Conservation (phyloP, 148 eudicot species). For the Pouteria glomerata region DNA sequence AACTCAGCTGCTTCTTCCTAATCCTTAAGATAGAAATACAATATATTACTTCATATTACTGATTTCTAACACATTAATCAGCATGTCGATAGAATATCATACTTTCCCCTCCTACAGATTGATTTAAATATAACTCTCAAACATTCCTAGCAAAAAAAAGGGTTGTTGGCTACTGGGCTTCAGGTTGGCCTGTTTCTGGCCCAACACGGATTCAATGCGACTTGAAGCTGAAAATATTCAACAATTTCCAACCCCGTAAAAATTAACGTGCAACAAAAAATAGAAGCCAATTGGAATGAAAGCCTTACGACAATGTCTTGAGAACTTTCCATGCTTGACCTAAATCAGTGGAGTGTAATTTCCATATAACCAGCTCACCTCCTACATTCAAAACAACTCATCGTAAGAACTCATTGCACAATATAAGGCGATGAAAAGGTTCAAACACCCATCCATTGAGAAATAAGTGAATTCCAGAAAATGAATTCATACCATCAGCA, state of each 20-base stretch:
- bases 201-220: neutral
- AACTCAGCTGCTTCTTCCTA: neutral
- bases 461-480: neutral
- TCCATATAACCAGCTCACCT: slow-evolving; percentile 90
- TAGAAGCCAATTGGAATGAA: neutral
- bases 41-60: neutral
- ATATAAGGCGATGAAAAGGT: neutral
- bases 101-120: too few relatives aligned
- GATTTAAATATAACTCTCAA: neutral
- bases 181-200: neutral
- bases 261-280: neutral
- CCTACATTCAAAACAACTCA: slow-evolving; percentile 42
- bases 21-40: neutral
- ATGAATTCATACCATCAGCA: slow-evolving; percentile 74
- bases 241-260: neutral
- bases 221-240: neutral
- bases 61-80: neutral
- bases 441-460: neutral
- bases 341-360: slow-evolving; percentile 53
- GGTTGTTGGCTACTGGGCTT: neutral
- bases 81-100: neutral
- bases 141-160: neutral
- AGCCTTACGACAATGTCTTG: slow-evolving; percentile 79
- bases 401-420: slow-evolving; percentile 4
- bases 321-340: slow-evolving; percentile 83